Percentiles rank a stretch among this genome's conserved stretches.
These are phyloP conservation scores for Flammula alnicola DNA, from an alignment of 1,284 basidiomycete species.

Conservation along the genomic window DNA sequence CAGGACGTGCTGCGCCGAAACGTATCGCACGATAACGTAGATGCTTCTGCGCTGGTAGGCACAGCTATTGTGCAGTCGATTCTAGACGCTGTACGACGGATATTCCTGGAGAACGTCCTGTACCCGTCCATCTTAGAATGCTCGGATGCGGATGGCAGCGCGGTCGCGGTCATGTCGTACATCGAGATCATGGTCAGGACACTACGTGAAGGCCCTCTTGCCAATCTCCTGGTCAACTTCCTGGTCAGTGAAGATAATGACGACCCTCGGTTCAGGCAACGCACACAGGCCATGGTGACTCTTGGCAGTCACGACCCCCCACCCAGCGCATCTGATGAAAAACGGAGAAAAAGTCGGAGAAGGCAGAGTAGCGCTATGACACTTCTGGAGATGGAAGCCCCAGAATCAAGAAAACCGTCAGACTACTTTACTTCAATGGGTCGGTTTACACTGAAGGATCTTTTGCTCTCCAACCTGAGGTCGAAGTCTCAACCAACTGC, in stretches of 20 bases:
- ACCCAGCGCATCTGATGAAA: slow-evolving; percentile 37
- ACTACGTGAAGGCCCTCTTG: slow-evolving; percentile 71
- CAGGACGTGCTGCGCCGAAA: slow-evolving; percentile 86
- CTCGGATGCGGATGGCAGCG: slow-evolving; percentile 90
- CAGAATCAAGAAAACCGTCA: slow-evolving; percentile 65
- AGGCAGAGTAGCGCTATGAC: slow-evolving; percentile 87
- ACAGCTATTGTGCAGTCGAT: slow-evolving; percentile 82
- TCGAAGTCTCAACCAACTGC: slow-evolving; percentile 68
- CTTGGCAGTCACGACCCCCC: slow-evolving; percentile 45
- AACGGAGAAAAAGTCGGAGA: slow-evolving; percentile 52
- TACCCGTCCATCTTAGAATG: slow-evolving; percentile 95
- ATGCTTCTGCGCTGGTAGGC: slow-evolving; percentile 68
- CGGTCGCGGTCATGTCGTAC: slow-evolving; percentile 97
- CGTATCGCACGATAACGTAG: slow-evolving; percentile 49
- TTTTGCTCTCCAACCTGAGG: slow-evolving; percentile 78
- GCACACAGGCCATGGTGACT: slow-evolving; percentile 52
- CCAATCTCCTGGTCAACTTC: slow-evolving; percentile 76
- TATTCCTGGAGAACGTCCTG: slow-evolving; percentile 91
- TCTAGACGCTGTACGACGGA: slow-evolving; percentile 81
- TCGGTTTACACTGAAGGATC: slow-evolving; percentile 89
- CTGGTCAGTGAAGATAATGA: slow-evolving; percentile 85
- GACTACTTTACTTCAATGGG: slow-evolving; percentile 87
- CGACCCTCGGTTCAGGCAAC: slow-evolving; percentile 54
- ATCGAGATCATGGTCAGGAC: slow-evolving; percentile 87
- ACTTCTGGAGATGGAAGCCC: slow-evolving; percentile 82